Conservation (phyloP, 192 early-diverging fungal species). For the Kappamyces sp. region DNA sequence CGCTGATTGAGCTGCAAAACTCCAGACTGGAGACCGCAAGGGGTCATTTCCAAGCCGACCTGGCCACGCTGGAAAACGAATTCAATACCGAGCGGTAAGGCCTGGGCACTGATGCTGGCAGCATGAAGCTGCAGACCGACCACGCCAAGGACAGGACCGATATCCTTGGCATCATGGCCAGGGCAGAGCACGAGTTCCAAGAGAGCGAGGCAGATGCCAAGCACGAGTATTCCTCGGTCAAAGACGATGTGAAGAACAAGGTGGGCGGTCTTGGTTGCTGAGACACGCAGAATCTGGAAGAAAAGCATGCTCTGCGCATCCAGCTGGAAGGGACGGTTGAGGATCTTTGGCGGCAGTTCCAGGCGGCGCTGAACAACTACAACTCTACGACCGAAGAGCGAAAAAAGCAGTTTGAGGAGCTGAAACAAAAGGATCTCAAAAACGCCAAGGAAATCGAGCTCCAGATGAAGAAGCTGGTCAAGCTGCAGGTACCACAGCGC, state of each 20-base stretch:
- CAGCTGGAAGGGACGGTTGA: conserved; percentile 58
- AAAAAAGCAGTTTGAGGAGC: conserved; percentile 56
- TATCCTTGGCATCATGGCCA: conserved; percentile 49
- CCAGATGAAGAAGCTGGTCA: conserved; percentile 56
- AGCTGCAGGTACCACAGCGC: conserved; percentile 35
- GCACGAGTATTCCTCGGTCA: conserved; percentile 53
- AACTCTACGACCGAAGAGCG: conserved; percentile 51
- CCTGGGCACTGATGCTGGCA: conserved; percentile 7
- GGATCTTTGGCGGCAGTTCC: conserved; percentile 56
- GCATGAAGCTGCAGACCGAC: conserved; percentile 37
- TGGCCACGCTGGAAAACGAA: conserved; percentile 44
- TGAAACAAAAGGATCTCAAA: conserved; percentile 54
- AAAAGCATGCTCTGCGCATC: conserved; percentile 57
- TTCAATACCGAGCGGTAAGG: conserved; percentile 49
- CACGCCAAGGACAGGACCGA: conserved; percentile 49
- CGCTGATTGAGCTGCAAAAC: conserved; percentile 48
- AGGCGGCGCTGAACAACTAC: conserved; percentile 53
- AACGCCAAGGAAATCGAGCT: conserved; percentile 57
- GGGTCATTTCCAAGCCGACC: conserved; percentile 43
- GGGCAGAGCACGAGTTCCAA: conserved; percentile 51
- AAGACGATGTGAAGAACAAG: conserved; percentile 61
- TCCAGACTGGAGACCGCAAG: conserved; percentile 37
- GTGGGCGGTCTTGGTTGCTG: conserved; percentile 13
- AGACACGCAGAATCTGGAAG: conserved; percentile 44
- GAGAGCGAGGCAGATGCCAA: conserved; percentile 58